Conservation (phyloP, 2,329 filamentous ascomycete genomes). For the Dactylellina leptospora region DNA sequence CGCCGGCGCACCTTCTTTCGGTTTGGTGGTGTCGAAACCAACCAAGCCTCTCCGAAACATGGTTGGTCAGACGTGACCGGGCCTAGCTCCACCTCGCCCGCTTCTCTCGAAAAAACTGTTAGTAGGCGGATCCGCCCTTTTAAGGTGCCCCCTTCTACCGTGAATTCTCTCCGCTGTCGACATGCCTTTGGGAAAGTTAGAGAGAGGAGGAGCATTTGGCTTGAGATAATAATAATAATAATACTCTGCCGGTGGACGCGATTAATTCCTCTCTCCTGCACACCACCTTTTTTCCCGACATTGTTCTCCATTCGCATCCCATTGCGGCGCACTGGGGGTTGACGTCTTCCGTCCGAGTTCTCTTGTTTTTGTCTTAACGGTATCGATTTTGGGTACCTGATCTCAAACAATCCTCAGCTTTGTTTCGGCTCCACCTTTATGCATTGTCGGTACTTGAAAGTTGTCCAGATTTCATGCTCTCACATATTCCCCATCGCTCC, state of each 20-base stretch:
- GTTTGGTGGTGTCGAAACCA: constrained; percentile 53
- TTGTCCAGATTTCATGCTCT: constrained; percentile 7
- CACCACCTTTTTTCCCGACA: constrained; percentile 21
- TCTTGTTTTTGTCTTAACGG: constrained; percentile 1
- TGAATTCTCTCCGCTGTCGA: background rate
- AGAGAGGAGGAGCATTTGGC: no score
- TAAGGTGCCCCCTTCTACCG: constrained; percentile 17
- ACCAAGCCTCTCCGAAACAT: constrained; percentile 52
- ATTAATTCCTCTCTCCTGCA: constrained; percentile 16
- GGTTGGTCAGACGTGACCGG: constrained; percentile 47
- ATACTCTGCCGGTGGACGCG: no score
- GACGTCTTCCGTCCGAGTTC: constrained; percentile 3
- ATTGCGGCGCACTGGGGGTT: constrained; percentile 41
- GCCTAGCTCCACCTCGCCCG: constrained; percentile 44
- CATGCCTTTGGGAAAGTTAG: no score
- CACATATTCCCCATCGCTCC: constrained; percentile 2
- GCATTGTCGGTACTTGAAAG: constrained; percentile 22
- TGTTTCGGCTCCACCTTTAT: constrained; percentile 41
- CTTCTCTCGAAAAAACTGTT: constrained; percentile 23
- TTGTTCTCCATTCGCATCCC: constrained; percentile 14
- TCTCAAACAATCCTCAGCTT: constrained; percentile 28
- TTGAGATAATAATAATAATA: no score
- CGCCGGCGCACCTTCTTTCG: constrained; percentile 47
- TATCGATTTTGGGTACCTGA: background rate
- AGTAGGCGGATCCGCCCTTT: constrained; percentile 32